Percentiles rank a stretch among this genome's conserved stretches.
These are phyloP conservation scores for Climacium dendroides DNA, from an alignment of 225 moss, liverwort and hornwort genomes.

Conservation along the genomic window DNA sequence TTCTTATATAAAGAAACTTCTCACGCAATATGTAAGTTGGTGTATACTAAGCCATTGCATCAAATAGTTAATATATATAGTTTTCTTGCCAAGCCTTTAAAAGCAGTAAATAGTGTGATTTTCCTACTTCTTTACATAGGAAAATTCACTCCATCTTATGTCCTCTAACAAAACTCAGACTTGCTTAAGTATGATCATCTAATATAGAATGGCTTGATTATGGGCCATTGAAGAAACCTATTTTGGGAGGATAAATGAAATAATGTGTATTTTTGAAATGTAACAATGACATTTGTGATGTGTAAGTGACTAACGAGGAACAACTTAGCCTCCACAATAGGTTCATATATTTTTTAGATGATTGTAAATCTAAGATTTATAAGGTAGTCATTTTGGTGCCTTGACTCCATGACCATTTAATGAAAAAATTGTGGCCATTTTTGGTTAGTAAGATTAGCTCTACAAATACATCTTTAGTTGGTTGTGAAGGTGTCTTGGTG, in stretches of 20 bases:
- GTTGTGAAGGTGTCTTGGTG: not conserved
- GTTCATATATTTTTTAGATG: not conserved
- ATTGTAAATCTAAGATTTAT: not conserved
- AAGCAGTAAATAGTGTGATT: too few relatives aligned
- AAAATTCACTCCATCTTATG: not conserved
- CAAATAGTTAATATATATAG: too few relatives aligned
- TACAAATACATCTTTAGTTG: not conserved
- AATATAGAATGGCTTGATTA: not conserved
- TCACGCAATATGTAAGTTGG: too few relatives aligned
- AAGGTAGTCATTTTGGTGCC: not conserved
- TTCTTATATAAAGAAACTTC: too few relatives aligned
- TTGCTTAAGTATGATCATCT: not conserved
- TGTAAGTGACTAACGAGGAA: not conserved
- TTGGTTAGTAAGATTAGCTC: not conserved
- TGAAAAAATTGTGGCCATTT: not conserved
- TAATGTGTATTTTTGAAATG: not conserved
- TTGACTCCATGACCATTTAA: not conserved
- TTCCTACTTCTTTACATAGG: too few relatives aligned
- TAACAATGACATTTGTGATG: not conserved
- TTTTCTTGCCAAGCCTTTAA: too few relatives aligned
- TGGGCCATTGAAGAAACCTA: not conserved
- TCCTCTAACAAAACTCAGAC: not conserved
- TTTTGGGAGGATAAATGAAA: not conserved
- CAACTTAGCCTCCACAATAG: not conserved
- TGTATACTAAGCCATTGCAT: too few relatives aligned